Conservation (phyloP, 139 green algal genomes). For the Mesotaenium endlicherianum region DNA sequence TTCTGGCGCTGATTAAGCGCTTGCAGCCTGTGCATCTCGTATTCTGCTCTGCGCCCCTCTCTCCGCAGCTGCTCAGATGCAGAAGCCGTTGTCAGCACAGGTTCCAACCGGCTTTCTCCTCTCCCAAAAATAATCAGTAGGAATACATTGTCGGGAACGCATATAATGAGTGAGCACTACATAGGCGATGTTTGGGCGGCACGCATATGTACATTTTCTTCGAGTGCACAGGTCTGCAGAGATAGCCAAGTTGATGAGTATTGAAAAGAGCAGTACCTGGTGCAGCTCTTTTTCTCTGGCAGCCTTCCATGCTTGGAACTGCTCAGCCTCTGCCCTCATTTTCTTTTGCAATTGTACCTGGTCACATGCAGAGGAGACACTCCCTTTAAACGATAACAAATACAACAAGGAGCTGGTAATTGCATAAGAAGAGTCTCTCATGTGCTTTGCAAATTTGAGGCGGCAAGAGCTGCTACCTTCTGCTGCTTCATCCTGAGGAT, state of each 20-base stretch:
- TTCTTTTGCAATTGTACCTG: slow-evolving; percentile 55
- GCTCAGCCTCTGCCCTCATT: slow-evolving; percentile 52
- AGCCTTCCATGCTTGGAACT: slow-evolving; percentile 29
- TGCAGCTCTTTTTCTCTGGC: slow-evolving; percentile 67
- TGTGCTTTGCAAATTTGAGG: slow-evolving; percentile 3
- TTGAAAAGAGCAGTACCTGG: too few species aligned
- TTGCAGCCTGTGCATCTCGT: slow-evolving; percentile 68
- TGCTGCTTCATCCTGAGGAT: slow-evolving; percentile 80
- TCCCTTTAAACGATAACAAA: background rate
- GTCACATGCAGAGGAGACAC: background rate
- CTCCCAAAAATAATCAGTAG: too few species aligned
- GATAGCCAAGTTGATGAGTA: too few species aligned
- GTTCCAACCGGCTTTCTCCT: too few species aligned
- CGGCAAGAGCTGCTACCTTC: slow-evolving; percentile 56
- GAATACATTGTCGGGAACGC: too few species aligned
- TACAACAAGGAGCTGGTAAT: slow-evolving; percentile 26
- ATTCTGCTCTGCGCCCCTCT: slow-evolving; percentile 52
- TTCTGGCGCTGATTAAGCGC: slow-evolving; percentile 74
- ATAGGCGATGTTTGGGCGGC: too few species aligned
- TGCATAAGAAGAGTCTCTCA: background rate
- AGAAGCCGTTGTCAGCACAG: too few species aligned
- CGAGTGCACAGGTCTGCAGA: too few species aligned
- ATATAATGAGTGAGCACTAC: too few species aligned
- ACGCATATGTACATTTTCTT: too few species aligned
- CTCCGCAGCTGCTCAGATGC: slow-evolving; percentile 54